Evolutionary conservation across 164 flowering plant species (phyloP).

Genomic region (Tinospora cordifolia): DNA sequence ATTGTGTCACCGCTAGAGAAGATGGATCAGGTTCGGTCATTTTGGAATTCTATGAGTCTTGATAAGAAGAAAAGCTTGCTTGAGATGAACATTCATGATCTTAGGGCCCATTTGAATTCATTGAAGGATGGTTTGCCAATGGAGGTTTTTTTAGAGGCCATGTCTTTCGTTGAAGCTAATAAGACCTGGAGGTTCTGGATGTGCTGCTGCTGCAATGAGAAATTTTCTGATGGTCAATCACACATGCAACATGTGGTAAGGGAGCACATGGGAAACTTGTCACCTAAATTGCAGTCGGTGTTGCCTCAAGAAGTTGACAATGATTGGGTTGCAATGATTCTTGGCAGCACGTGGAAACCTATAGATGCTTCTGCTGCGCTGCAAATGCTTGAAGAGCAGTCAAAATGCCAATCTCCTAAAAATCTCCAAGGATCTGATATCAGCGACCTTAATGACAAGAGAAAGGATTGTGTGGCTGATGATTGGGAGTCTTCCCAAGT

Average conservation of each 20-base stretch:
- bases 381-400: slow-evolving; percentile 45
- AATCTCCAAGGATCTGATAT: slow-evolving; percentile 25
- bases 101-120: slow-evolving; percentile 48
- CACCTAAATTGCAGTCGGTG: slow-evolving; percentile 54
- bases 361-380: slow-evolving; percentile 59
- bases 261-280: slow-evolving; percentile 68
- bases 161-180: slow-evolving; percentile 46
- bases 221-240: slow-evolving; percentile 49
- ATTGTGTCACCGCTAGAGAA: slow-evolving; percentile 50
- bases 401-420: slow-evolving; percentile 29
- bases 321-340: slow-evolving; percentile 83
- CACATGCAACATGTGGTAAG: slow-evolving; percentile 71
- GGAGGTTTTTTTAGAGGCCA: slow-evolving; percentile 64
- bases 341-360: slow-evolving; percentile 76
- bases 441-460: slow-evolving; percentile 23
- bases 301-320: slow-evolving; percentile 59
- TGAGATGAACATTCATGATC: slow-evolving; percentile 41
- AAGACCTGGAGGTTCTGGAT: slow-evolving; percentile 76
- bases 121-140: slow-evolving; percentile 44
- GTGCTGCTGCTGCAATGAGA: slow-evolving; percentile 72
- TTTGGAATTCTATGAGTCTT: slow-evolving; percentile 64
- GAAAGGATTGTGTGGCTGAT: slow-evolving; percentile 27
- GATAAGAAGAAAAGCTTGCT: slow-evolving; percentile 58
- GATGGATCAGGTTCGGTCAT: slow-evolving; percentile 54
- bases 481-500: slow-evolving; percentile 33